These are phyloP conservation scores for Aspergillus sclerotiicarbonarius DNA, from an alignment of 495 filamentous ascomycete genomes.

Conservation along the genomic window DNA sequence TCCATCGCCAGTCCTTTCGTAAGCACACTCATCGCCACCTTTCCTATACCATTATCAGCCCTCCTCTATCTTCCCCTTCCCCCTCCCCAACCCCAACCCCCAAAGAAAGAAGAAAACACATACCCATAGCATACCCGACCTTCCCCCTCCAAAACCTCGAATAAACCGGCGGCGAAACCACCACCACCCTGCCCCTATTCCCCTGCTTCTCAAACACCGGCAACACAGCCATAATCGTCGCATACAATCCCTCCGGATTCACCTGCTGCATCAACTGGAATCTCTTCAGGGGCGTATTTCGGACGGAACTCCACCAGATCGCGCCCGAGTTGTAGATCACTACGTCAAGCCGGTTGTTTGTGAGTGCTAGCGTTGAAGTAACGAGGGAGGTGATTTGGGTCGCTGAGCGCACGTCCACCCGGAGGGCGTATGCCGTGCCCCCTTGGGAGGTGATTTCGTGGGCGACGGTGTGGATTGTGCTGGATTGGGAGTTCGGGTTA, in stretches of 20 bases:
- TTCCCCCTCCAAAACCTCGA: constrained; percentile 82
- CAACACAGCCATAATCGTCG: constrained; percentile 61
- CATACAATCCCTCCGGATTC: constrained; percentile 69
- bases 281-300: constrained; percentile 70
- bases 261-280: constrained; percentile 82
- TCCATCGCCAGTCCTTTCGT: constrained; percentile 84
- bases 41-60: constrained; percentile 36
- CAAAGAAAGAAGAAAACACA: constrained; percentile 12
- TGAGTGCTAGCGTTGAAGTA: constrained; percentile 57
- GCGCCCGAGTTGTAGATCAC: constrained; percentile 83
- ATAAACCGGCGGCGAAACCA: constrained; percentile 85
- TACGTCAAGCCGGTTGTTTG: constrained; percentile 62
- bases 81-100: neutral
- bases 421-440: constrained; percentile 62
- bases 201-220: constrained; percentile 56
- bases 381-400: constrained; percentile 63
- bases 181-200: constrained; percentile 65
- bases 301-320: constrained; percentile 81
- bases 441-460: constrained; percentile 71
- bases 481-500: constrained; percentile 73
- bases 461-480: constrained; percentile 81
- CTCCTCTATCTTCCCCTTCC: neutral
- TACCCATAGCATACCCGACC: constrained; percentile 80
- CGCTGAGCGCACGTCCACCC: constrained; percentile 67
- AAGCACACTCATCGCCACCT: constrained; percentile 80